These are phyloP conservation scores for Talaromyces sp. DNA, from an alignment of 2,329 filamentous ascomycete species.

Conservation along the genomic window DNA sequence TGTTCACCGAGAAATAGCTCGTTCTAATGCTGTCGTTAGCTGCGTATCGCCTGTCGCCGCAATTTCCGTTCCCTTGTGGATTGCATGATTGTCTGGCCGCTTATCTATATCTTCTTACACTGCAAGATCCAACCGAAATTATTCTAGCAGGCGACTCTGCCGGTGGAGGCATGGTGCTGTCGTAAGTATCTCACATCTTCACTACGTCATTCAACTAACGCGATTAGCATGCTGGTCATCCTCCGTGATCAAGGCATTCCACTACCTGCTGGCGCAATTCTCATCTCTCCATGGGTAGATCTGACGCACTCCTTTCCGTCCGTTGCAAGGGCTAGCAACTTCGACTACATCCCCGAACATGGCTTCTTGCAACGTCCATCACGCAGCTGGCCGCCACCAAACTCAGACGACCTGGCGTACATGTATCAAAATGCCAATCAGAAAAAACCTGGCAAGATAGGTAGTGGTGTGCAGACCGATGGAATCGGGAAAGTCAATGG, in stretches of 20 bases:
- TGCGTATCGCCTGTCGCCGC: constrained; percentile 80
- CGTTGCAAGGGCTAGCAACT: constrained; percentile 64
- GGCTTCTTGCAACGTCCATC: constrained; percentile 93
- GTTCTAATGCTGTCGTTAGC: constrained; percentile 37
- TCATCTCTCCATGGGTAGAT: constrained; percentile 95
- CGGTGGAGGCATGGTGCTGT: constrained; percentile 84
- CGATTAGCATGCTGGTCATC: constrained; percentile 64
- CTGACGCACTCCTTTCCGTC: constrained; percentile 94
- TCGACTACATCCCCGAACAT: constrained; percentile 83
- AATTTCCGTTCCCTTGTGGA: constrained; percentile 93
- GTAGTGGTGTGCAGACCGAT: constrained; percentile 11
- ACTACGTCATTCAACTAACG: constrained; percentile 21
- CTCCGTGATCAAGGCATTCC: constrained; percentile 80
- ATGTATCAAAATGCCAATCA: constrained; percentile 43
- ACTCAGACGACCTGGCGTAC: constrained; percentile 64
- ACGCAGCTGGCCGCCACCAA: constrained; percentile 86
- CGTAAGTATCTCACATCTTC: constrained; percentile 30
- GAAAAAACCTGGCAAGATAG: neutral
- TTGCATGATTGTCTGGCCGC: constrained; percentile 85
- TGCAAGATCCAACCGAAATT: constrained; percentile 76
- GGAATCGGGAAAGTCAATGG: neutral
- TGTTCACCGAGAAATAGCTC: constrained; percentile 6
- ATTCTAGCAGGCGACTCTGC: constrained; percentile 89
- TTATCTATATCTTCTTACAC: constrained; percentile 76
- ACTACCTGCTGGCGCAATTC: constrained; percentile 80